Base-by-base conservation (phyloP, 148 eudicot genomes). In the Polygonum maritimum region DNA sequence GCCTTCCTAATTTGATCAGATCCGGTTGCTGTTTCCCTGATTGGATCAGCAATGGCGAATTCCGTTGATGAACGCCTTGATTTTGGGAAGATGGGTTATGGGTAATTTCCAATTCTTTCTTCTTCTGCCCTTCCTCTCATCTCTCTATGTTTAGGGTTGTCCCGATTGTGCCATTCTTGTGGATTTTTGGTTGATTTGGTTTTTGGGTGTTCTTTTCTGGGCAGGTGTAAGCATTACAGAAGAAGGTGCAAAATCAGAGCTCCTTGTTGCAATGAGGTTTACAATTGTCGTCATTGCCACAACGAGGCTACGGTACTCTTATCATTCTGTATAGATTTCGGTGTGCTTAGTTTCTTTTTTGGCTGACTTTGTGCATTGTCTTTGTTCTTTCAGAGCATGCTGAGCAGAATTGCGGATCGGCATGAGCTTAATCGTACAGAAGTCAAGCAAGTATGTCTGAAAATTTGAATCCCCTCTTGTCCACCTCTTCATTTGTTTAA, bases 1-100 rank as follows among this genome's bases (percentile, higher is more conserved):
- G 7, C 16, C 18, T 10, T 26, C 15, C 1, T 13, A 13, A 14
- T 35, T 31, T 12, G 18, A 63, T 63, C 6, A 15, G 44, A 67
- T 67, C 71, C 38, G 71, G 13, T 1, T 67, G 41, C 15, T 67
- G 69, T 67, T 36, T 36, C 45, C 38, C 38, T 45, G 52, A 41
- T 21, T 44, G 35, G 54, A 72, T 72, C 54, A 45, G 54, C 35
- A 15, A 91, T 94, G 98, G 97, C 90, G 80, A 89, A 86, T 82
- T 82, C 78, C 81, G 81, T 81, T 67, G 72, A 89, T 76, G 96
- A 92, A 83, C 93, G 98, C 75, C 91, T 84, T 73, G 91, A 87
- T 89, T 94, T 89, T 85, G 98, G 98, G 88, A 92, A 89, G 90
- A 94, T 94, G 98, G 96, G 94, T 80, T 90, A 79, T 86, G 98